These are phyloP conservation scores for Laetiporus sulphureus DNA, from an alignment of 1,284 basidiomycete genomes.

Conservation along the genomic window DNA sequence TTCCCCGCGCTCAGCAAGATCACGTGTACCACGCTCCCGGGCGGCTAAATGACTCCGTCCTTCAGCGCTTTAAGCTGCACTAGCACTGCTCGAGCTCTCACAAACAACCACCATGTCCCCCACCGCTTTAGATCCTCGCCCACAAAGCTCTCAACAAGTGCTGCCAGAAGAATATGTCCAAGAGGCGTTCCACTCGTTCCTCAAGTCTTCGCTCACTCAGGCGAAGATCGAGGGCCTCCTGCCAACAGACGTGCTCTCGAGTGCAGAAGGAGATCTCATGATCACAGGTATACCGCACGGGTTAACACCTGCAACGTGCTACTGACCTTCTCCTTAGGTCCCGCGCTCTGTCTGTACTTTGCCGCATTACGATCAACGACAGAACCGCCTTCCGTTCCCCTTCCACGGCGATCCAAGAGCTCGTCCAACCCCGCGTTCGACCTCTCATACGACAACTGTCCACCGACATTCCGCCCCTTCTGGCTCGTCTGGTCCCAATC, in stretches of 20 bases:
- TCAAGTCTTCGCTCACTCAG: constrained; percentile 68
- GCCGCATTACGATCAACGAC: constrained; percentile 59
- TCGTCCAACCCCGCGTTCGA: constrained; percentile 30
- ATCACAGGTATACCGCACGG: constrained; percentile 52
- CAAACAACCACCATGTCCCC: too few species aligned
- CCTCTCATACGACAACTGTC: constrained; percentile 51
- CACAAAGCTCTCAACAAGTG: too few species aligned
- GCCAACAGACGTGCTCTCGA: constrained; percentile 61
- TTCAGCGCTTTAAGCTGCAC: too few species aligned
- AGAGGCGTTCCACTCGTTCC: constrained; percentile 71
- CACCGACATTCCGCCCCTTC: constrained; percentile 55
- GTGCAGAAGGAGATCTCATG: constrained; percentile 75
- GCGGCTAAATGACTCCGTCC: too few species aligned
- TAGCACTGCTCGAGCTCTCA: too few species aligned
- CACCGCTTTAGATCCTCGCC: too few species aligned
- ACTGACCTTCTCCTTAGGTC: constrained; percentile 32
- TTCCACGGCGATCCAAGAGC: constrained; percentile 37
- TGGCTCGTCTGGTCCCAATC: constrained; percentile 63
- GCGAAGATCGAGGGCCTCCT: constrained; percentile 70
- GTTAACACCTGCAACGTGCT: background rate
- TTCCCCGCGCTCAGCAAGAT: too few species aligned
- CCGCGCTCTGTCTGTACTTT: constrained; percentile 63
- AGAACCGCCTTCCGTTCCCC: constrained; percentile 52
- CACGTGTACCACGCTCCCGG: too few species aligned
- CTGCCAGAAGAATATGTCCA: constrained; percentile 62